Percentiles rank a stretch among this genome's conserved stretches.
Conservation (phyloP, 176 grass and related monocot genomes). For the Cymbopogon citratus region DNA sequence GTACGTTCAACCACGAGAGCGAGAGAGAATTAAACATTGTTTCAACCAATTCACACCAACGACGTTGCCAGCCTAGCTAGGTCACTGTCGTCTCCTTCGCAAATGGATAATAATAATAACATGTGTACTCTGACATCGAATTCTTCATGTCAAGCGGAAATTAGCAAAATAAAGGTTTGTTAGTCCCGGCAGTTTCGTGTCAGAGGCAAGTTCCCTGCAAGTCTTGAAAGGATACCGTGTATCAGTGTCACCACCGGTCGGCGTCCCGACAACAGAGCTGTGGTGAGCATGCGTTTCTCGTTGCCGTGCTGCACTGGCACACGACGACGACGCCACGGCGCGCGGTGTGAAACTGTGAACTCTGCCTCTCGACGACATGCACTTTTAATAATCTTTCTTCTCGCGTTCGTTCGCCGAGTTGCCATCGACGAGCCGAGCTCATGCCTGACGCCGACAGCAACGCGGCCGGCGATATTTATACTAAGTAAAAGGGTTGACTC, state of each 20-base stretch:
- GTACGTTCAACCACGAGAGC: not conserved
- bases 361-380: not conserved
- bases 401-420: conserved; percentile 7
- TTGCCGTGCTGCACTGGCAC: not conserved
- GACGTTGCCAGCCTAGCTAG: too few species aligned
- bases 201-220: not conserved
- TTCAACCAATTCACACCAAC: not conserved
- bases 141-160: not conserved
- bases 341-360: conserved; percentile 11
- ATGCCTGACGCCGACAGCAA: not conserved
- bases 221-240: not conserved
- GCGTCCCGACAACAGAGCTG: not conserved
- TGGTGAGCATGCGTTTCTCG: not conserved
- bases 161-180: not conserved
- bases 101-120: too few species aligned
- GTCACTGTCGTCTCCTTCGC: too few species aligned
- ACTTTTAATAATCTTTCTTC: too few species aligned
- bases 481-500: not conserved
- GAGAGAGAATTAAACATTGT: not conserved
- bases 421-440: not conserved
- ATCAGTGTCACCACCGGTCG: not conserved
- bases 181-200: not conserved
- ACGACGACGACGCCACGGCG: not conserved
- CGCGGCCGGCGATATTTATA: not conserved
- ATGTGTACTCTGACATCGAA: not conserved